Percentiles rank a stretch among this genome's conserved stretches.
Conservation (phyloP, 2,329 filamentous ascomycete genomes). For the Penicillium crustosum region DNA sequence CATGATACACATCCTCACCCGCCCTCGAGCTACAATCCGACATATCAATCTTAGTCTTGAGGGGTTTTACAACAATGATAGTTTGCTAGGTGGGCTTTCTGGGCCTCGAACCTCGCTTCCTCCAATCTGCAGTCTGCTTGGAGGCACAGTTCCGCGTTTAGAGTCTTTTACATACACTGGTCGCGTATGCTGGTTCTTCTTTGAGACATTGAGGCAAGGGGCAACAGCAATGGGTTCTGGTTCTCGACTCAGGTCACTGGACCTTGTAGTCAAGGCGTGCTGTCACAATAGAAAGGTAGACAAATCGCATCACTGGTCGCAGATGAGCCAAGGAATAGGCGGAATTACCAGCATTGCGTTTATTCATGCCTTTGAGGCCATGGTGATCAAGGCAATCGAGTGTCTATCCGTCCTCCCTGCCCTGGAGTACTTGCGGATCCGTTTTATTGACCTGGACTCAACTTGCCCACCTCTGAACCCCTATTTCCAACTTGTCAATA, state of each 20-base stretch:
- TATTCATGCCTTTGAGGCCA: conserved; percentile 67
- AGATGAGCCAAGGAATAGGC: conserved; percentile 36
- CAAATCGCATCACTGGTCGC: not conserved
- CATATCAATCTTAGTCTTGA: conserved; percentile 69
- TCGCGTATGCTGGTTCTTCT: conserved; percentile 68
- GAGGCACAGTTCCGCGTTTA: conserved; percentile 59
- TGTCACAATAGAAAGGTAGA: conserved; percentile 52
- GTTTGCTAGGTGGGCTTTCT: conserved; percentile 29
- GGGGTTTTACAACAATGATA: conserved; percentile 65
- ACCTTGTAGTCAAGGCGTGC: conserved; percentile 72
- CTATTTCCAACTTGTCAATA: conserved; percentile 65
- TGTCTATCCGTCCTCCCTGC: conserved; percentile 59
- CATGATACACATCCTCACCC: conserved; percentile 63
- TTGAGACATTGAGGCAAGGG: conserved; percentile 57
- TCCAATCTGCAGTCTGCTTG: conserved; percentile 67
- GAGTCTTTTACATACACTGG: conserved; percentile 72
- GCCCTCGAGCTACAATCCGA: conserved; percentile 58
- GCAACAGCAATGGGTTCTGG: conserved; percentile 28
- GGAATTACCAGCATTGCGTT: conserved; percentile 72
- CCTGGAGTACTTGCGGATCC: conserved; percentile 67
- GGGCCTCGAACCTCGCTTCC: conserved; percentile 52
- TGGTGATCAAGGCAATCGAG: conserved; percentile 64
- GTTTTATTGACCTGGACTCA: conserved; percentile 74
- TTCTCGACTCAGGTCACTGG: conserved; percentile 60
- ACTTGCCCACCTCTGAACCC: conserved; percentile 70